These are phyloP conservation scores for Leccinum pellstonianum DNA, from an alignment of 768 basidiomycete species.

Conservation along the genomic window DNA sequence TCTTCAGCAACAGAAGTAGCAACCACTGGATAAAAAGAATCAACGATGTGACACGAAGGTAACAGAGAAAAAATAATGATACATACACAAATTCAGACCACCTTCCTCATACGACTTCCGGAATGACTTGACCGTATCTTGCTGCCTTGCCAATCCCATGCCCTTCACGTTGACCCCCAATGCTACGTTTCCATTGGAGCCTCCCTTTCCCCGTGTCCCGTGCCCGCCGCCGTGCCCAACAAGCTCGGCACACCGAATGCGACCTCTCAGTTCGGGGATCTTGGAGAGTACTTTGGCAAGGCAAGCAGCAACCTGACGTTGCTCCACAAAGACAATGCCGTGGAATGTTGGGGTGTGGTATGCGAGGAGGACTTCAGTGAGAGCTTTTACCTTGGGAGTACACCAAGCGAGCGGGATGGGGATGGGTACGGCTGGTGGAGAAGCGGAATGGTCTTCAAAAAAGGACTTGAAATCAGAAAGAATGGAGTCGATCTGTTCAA, in stretches of 20 bases:
- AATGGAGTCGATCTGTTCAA: conserved; percentile 48
- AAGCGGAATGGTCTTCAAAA: conserved; percentile 34
- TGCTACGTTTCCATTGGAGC: conserved; percentile 14
- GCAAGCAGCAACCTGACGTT: conserved; percentile 73
- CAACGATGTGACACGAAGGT: neutral
- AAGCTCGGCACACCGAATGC: conserved; percentile 61
- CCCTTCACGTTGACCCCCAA: conserved; percentile 43
- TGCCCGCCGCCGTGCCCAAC: conserved; percentile 63
- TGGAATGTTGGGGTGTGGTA: conserved; percentile 62
- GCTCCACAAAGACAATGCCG: conserved; percentile 84
- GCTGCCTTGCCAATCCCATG: conserved; percentile 52
- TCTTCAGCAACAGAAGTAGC: conserved; percentile 91
- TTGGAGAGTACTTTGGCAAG: conserved; percentile 63
- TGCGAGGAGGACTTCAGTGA: conserved; percentile 59
- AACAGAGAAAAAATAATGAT: conserved; percentile 14
- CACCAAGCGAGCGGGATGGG: conserved; percentile 59
- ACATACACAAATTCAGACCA: conserved; percentile 64
- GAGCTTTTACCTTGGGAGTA: conserved; percentile 65
- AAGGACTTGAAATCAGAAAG: conserved; percentile 45
- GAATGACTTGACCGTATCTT: conserved; percentile 64
- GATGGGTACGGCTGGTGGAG: conserved; percentile 35
- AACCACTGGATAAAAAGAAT: conserved; percentile 47
- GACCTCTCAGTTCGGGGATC: conserved; percentile 54
- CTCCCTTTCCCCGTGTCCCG: conserved; percentile 23
- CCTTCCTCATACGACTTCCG: conserved; percentile 63